phyloP scores from a whole-genome alignment of 1,284 basidiomycete species.

The Earliella scabrosa region DNA sequence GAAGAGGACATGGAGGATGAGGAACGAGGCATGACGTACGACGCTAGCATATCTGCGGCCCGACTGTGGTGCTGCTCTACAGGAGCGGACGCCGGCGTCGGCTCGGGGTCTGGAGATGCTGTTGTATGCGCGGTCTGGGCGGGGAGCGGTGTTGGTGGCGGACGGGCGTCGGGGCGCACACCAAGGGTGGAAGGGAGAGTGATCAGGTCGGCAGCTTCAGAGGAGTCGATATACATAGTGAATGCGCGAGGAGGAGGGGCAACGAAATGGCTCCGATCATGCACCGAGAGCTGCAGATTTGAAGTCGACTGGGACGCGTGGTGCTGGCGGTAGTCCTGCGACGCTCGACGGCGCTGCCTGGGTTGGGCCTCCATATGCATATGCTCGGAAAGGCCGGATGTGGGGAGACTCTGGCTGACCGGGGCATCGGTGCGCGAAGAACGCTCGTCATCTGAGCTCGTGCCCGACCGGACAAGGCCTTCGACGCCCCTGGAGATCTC shows the following conservation, averaged over 20 bases:
- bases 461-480: slow-evolving; percentile 45
- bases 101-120: slow-evolving; percentile 19
- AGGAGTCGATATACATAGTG: slow-evolving; percentile 70
- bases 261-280: slow-evolving; percentile 56
- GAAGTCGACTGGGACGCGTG: slow-evolving; percentile 25
- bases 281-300: slow-evolving; percentile 54
- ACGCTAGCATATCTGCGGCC: slow-evolving; percentile 33
- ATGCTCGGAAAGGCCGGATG: slow-evolving; percentile 24
- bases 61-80: slow-evolving; percentile 24
- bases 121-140: slow-evolving; percentile 17
- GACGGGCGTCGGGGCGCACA: slow-evolving; percentile 49
- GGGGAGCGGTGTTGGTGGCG: slow-evolving; percentile 39
- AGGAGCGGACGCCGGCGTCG: slow-evolving; percentile 6
- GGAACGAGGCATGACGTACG: slow-evolving; percentile 29
- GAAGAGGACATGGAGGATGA: slow-evolving; percentile 23
- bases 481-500: slow-evolving; percentile 67
- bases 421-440: slow-evolving; percentile 30
- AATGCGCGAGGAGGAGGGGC: slow-evolving; percentile 72
- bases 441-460: slow-evolving; percentile 28
- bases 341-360: slow-evolving; percentile 48
- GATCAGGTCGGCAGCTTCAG: slow-evolving; percentile 54
- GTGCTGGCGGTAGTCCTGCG: slow-evolving; percentile 44
- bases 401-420: slow-evolving; percentile 58
- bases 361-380: slow-evolving; percentile 23
- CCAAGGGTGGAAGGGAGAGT: slow-evolving; percentile 73